phyloP scores from a whole-genome alignment of 495 filamentous ascomycete genomes.

The Bacidia gigantensis region DNA sequence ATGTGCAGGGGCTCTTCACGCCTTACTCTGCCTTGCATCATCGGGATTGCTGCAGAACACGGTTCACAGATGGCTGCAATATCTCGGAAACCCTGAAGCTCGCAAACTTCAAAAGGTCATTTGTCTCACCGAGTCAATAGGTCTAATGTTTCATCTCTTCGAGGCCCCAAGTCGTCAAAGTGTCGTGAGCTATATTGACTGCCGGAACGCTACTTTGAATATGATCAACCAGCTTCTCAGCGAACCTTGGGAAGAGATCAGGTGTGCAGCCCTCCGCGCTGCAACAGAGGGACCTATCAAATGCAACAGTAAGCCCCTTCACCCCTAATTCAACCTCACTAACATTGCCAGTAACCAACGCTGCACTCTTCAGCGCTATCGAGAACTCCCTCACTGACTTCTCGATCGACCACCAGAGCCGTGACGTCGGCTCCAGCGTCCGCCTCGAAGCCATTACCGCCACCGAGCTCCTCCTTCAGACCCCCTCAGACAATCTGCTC shows the following conservation, averaged over 20 bases:
- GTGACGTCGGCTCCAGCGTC: slow-evolving; percentile 78
- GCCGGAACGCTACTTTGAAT: background rate
- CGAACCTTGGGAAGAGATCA: background rate
- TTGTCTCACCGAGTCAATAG: background rate
- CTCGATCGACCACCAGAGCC: slow-evolving; percentile 59
- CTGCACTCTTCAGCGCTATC: slow-evolving; percentile 27
- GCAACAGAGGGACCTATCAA: background rate
- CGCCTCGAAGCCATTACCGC: slow-evolving; percentile 63
- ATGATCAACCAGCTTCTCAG: background rate
- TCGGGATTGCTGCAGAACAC: background rate
- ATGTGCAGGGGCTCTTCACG: background rate
- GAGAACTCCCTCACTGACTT: slow-evolving; percentile 66
- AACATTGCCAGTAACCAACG: slow-evolving; percentile 7
- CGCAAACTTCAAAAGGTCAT: background rate
- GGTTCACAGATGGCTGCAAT: background rate
- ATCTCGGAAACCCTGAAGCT: background rate
- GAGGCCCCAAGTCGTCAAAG: background rate
- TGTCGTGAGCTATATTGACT: background rate
- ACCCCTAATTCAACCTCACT: background rate
- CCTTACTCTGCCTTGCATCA: background rate
- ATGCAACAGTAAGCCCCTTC: background rate
- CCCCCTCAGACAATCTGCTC: background rate
- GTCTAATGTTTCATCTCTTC: background rate
- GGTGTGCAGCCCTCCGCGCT: background rate
- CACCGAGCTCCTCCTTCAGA: slow-evolving; percentile 27